A percentile compares a stretch with the other conserved stretches of the same genome.
Evolutionary conservation across 129 eudicot genomes (phyloP).

Genomic region (Flaveria brownii): DNA sequence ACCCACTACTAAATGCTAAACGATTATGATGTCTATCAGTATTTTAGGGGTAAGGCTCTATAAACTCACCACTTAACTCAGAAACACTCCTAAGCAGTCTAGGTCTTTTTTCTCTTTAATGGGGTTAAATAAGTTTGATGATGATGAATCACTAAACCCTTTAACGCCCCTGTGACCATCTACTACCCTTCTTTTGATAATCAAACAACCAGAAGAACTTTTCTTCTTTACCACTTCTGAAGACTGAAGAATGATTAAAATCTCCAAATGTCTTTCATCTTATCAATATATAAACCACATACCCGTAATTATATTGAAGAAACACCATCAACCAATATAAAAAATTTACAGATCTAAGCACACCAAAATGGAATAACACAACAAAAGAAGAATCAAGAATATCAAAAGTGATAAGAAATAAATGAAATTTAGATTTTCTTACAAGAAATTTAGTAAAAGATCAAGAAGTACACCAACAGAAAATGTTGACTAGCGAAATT

Average conservation of each 20-base stretch:
- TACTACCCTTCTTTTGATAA: slow-evolving; percentile 62
- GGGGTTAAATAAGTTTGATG: slow-evolving; percentile 28
- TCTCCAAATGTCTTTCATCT: slow-evolving; percentile 62
- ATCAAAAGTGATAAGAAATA: too few relatives aligned
- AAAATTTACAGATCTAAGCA: slow-evolving; percentile 23
- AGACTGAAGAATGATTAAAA: slow-evolving; percentile 41
- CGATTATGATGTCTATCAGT: slow-evolving; percentile 39
- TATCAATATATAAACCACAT: slow-evolving; percentile 13
- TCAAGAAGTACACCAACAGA: background rate
- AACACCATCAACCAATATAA: background rate
- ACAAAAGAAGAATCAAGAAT: background rate
- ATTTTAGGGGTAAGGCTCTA: slow-evolving; percentile 50
- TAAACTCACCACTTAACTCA: slow-evolving; percentile 58
- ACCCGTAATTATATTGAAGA: slow-evolving; percentile 25
- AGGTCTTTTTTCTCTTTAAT: slow-evolving; percentile 55
- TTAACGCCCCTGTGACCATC: slow-evolving; percentile 37
- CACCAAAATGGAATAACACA: slow-evolving; percentile 7
- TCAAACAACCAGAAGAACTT: slow-evolving; percentile 86
- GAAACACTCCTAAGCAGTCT: slow-evolving; percentile 42
- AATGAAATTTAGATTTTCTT: slow-evolving; percentile 25
- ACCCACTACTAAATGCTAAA: slow-evolving; percentile 30
- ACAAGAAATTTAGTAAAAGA: slow-evolving; percentile 30
- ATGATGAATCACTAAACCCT: slow-evolving; percentile 44
- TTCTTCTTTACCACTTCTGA: slow-evolving; percentile 68
- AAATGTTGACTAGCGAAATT: background rate